These are phyloP conservation scores for Sechiopsis laciniata DNA, from an alignment of 306 rosid species.

Conservation along the genomic window DNA sequence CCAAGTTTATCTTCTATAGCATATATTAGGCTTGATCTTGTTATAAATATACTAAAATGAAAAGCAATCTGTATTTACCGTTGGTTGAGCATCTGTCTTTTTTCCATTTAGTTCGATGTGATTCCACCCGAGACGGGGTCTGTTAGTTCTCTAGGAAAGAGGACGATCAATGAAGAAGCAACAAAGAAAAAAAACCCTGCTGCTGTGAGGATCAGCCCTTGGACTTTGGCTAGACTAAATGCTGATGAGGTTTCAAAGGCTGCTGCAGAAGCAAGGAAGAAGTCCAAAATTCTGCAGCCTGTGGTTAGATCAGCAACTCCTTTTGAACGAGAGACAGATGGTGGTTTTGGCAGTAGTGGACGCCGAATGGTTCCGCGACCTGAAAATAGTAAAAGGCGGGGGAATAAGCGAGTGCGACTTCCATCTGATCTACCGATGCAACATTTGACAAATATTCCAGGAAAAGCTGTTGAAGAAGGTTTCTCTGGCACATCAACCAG, in stretches of 20 bases:
- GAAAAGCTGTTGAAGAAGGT: conserved; percentile 43
- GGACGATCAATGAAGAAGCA: conserved; percentile 44
- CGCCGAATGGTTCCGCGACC: conserved; percentile 54
- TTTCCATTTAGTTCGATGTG: conserved; percentile 66
- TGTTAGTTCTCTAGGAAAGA: conserved; percentile 71
- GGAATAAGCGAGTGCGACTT: conserved; percentile 62
- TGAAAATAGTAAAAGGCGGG: conserved; percentile 60
- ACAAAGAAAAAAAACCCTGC: conserved; percentile 62
- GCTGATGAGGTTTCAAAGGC: conserved; percentile 91
- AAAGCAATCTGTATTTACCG: too few relatives aligned
- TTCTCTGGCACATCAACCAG: conserved; percentile 51
- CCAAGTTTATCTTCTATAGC: not conserved
- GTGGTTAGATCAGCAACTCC: conserved; percentile 51
- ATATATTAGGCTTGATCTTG: too few relatives aligned
- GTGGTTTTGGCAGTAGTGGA: conserved; percentile 63
- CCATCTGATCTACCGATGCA: conserved; percentile 80
- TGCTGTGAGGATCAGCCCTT: conserved; percentile 90
- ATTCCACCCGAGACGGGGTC: conserved; percentile 93
- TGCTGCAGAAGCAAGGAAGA: conserved; percentile 95
- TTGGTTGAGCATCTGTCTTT: not conserved
- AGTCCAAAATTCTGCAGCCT: conserved; percentile 86
- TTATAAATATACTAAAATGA: too few relatives aligned
- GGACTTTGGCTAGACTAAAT: conserved; percentile 88
- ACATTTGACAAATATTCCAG: conserved; percentile 41
- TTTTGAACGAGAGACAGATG: conserved; percentile 48